A percentile compares a stretch with the other conserved stretches of the same genome.
Evolutionary conservation across 352 stramenopile species (phyloP).

Genomic region (Aphanomyces cochlioides): DNA sequence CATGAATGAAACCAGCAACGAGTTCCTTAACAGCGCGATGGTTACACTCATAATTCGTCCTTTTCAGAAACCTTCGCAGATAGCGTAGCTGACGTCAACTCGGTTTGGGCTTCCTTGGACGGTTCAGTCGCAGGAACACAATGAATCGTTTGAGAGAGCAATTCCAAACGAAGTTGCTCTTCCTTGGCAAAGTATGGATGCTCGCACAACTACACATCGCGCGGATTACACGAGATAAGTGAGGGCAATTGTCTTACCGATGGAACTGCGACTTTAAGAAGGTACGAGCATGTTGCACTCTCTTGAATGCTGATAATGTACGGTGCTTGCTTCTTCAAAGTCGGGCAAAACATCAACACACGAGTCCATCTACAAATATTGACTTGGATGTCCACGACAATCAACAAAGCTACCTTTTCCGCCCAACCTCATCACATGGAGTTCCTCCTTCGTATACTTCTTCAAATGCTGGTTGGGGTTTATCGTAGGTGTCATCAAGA

Average conservation of each 20-base stretch:
- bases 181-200: conserved; percentile 80
- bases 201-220: conserved; percentile 50
- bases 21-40: too few relatives aligned
- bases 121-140: conserved; percentile 46
- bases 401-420: conserved; percentile 25
- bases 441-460: conserved; percentile 68
- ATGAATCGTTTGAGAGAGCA: conserved; percentile 55
- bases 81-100: neutral
- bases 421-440: conserved; percentile 70
- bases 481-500: conserved; percentile 75
- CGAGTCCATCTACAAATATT: conserved; percentile 14
- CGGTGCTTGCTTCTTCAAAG: conserved; percentile 60
- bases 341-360: conserved; percentile 32
- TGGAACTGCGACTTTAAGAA: conserved; percentile 71
- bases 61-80: neutral
- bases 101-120: neutral
- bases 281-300: conserved; percentile 78
- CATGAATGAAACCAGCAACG: too few relatives aligned
- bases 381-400: neutral
- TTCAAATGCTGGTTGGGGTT: conserved; percentile 58
- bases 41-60: conserved; percentile 18
- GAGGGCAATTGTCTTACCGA: conserved; percentile 25
- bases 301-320: conserved; percentile 79
- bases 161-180: conserved; percentile 50
- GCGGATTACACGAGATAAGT: neutral